phyloP scores from a whole-genome alignment of 2,329 filamentous ascomycete species.

The Verticillium nonalfalfae region DNA sequence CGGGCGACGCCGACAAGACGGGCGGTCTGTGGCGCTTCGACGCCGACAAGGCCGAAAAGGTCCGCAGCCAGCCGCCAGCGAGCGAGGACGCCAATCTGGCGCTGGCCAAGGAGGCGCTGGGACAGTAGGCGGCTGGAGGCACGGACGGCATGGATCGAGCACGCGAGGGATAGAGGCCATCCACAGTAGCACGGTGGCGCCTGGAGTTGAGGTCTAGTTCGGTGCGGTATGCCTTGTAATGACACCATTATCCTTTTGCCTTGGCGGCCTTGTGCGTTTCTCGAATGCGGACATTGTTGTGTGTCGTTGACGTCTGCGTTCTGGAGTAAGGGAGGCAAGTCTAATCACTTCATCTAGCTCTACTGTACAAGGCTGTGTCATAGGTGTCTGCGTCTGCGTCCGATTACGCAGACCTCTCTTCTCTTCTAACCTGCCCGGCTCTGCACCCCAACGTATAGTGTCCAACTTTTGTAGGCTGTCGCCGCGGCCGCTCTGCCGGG shows the following conservation, averaged over 20 bases:
- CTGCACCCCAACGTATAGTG: too few species aligned
- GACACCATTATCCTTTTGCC: neutral
- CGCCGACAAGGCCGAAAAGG: conserved; percentile 51
- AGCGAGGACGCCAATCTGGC: conserved; percentile 46
- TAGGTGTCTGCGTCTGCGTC: too few species aligned
- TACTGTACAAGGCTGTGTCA: neutral
- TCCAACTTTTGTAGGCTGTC: too few species aligned
- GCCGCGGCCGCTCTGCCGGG: too few species aligned
- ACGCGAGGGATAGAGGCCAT: neutral
- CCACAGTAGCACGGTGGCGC: neutral
- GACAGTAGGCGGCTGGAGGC: conserved; percentile 17
- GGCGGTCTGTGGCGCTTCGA: conserved; percentile 56
- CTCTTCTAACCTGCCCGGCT: neutral
- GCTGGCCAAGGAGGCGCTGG: conserved; percentile 31
- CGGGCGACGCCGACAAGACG: conserved; percentile 54
- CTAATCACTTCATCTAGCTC: neutral
- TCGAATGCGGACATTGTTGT: too few species aligned
- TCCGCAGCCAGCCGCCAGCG: conserved; percentile 45
- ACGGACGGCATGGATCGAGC: neutral
- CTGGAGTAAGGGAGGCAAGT: neutral
- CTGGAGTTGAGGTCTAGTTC: neutral
- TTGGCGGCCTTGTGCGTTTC: neutral
- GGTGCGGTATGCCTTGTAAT: neutral
- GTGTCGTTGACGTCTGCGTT: too few species aligned
- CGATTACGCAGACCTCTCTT: too few species aligned